Evolutionary conservation across 345 rosid species (phyloP).

Genomic region (Salix brachista): DNA sequence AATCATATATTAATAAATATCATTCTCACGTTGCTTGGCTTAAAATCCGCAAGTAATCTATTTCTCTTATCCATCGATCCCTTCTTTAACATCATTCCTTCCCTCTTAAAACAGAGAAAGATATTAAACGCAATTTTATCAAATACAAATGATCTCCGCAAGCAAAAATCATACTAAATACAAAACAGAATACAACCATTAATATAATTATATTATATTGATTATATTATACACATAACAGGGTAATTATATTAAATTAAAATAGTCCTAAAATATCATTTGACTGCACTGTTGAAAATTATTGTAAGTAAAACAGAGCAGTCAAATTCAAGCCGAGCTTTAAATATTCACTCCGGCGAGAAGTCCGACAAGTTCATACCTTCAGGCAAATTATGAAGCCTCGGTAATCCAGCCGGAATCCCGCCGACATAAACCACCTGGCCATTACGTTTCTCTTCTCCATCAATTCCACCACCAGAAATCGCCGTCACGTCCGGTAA

Average conservation of each 20-base stretch:
- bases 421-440: conserved; percentile 48
- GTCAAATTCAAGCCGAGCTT: conserved; percentile 15
- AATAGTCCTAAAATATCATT: not conserved
- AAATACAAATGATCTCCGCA: not conserved
- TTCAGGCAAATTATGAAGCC: conserved; percentile 75
- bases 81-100: not conserved
- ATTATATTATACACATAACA: not conserved
- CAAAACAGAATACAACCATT: not conserved
- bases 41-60: not conserved
- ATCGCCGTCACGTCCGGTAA: conserved; percentile 70
- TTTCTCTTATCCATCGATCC: not conserved
- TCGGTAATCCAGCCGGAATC: conserved; percentile 77
- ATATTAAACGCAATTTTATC: not conserved
- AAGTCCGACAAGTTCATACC: conserved; percentile 47
- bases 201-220: not conserved
- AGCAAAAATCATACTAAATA: not conserved
- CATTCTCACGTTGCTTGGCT: not conserved
- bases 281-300: not conserved
- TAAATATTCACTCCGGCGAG: conserved; percentile 15
- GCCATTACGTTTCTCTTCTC: conserved; percentile 65
- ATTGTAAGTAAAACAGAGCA: not conserved
- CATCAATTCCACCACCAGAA: conserved; percentile 46
- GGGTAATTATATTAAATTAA: not conserved
- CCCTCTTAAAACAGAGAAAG: not conserved
- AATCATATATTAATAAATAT: not conserved